Base-by-base conservation (phyloP, 495 filamentous ascomycete genomes). In the Apodospora peruviana region DNA sequence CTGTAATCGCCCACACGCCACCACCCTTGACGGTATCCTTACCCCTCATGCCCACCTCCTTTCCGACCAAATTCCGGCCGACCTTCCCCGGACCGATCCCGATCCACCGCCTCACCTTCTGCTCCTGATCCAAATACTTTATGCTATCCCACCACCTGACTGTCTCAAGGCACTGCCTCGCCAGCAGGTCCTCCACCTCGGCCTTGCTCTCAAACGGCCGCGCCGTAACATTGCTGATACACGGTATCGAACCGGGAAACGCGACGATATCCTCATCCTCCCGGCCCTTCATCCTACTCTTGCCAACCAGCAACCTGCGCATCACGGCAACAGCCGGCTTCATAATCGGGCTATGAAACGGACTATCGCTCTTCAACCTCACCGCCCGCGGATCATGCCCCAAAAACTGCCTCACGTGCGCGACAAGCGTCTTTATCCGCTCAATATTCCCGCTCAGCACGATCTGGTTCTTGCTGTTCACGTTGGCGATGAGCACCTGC, bases 11-110 rank as follows among this genome's bases (percentile, higher is more conserved):
- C 86, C 91, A 96, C 0, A 96, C 90, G 10, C 94, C 87, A 16
- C 90, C 93, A 2, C 91, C 90, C 60, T 88, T 89, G 24, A 87
- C 78, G 19, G 77, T 71, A 22, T 91, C 88, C 62, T 83, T 84
- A 2, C 80, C 79, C 40, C 80, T 69, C 85, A 89, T 89, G 1
- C 90, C 90, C 4, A 98, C 91, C 64, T 96, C 93, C 65, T 95
- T 95, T 0, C 91, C 90, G 5, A 98, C 93, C 19, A 98, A 66
- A 62, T 96, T 96, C 45, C 90, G 77, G 2, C 91, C 93, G 4
- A 98, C 91, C 59, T 95, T 95, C 1, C 91, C 93, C 0, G 93
- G 93, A 2, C 93, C 93, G 53, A 98, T 87, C 16, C 91, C 93
- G 40, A 98, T 77, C 90, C 91, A 97, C 38, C 90, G 75, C 55